Base-by-base conservation (phyloP, 257 asterid species). In the Mitragyna speciosa region DNA sequence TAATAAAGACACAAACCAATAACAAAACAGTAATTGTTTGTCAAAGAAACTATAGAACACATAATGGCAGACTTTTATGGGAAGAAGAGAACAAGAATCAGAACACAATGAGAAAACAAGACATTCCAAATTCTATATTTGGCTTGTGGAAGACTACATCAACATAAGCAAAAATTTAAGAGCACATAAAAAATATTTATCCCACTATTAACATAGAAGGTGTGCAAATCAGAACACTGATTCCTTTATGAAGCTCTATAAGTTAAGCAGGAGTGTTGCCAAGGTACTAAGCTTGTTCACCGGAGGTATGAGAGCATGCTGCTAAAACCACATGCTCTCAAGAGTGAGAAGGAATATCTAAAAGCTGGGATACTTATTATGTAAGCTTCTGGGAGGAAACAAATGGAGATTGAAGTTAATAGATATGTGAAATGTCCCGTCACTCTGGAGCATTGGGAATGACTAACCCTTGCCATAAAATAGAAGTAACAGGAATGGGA, bases 1-100 rank as follows among this genome's bases (percentile, higher is more conserved):
- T 31, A 43, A 67, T 73, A 65, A 75, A 78, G n/a, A 74, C 58
- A 51, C 16, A 26, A 26, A 76, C 49, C 75, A 73, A 70, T 33
- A 54, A 74, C 68, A 67, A 16, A 52, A 19, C 12, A 81, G 11
- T 26, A 12, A 22, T 66, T 6, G 9, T 73, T 63, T 72, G 24
- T 61, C 7, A 75, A 36, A 7, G 30, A 61, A 28, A 14, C 8
- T 36, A 28, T 69, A 22, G 10, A 69, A 22, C 28, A 36, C 14
- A 69, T 1, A 5, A 33, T 17, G 73, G 49, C 73, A 39, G 28
- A 49, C 19, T 48, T 15, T 49, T 24, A 68, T 48, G 56, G 78
- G 26, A 49, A 39, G 19, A 64, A 43, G n/a, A 19, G 19, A 28
- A 47, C 20, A 67, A 51, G 63, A 31, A 71, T 12, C 12, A 24